Conservation (phyloP, 257 asterid species). For the Henckelia pumila region DNA sequence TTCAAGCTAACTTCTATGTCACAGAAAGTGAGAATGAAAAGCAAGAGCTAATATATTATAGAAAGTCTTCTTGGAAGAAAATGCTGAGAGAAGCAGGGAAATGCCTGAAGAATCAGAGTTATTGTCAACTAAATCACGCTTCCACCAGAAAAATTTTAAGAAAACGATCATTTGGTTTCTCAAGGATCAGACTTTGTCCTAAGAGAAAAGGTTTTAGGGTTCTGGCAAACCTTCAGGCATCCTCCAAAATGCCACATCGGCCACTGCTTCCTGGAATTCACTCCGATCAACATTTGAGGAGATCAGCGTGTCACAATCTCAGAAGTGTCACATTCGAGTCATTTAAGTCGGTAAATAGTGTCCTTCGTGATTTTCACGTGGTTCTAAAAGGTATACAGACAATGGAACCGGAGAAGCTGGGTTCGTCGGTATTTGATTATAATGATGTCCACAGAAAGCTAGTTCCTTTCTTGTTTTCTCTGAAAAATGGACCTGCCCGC, state of each 20-base stretch:
- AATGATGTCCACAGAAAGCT: conserved; percentile 68
- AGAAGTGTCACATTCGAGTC: conserved; percentile 25
- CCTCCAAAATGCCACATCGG: conserved; percentile 50
- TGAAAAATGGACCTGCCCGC: conserved; percentile 40
- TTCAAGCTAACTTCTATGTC: conserved; percentile 75
- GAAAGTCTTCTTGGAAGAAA: conserved; percentile 65
- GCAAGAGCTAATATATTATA: conserved; percentile 62
- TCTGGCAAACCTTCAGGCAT: conserved; percentile 74
- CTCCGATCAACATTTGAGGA: conserved; percentile 21
- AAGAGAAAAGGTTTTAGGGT: conserved; percentile 67
- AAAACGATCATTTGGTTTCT: conserved; percentile 72
- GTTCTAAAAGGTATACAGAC: conserved; percentile 54
- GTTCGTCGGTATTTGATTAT: conserved; percentile 88
- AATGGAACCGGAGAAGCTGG: conserved; percentile 61
- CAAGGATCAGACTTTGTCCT: conserved; percentile 73
- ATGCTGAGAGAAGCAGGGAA: conserved; percentile 40
- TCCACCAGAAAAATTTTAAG: conserved; percentile 37
- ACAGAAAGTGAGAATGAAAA: conserved; percentile 76
- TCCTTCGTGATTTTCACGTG: conserved; percentile 60
- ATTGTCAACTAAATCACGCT: conserved; percentile 34
- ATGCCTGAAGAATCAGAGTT: conserved; percentile 38
- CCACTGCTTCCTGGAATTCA: conserved; percentile 21
- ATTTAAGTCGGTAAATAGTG: conserved; percentile 64
- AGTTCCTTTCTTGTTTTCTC: conserved; percentile 52
- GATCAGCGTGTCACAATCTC: conserved; percentile 19